Conservation (phyloP, 352 stramenopile genomes). For the Phytophthora syringae region DNA sequence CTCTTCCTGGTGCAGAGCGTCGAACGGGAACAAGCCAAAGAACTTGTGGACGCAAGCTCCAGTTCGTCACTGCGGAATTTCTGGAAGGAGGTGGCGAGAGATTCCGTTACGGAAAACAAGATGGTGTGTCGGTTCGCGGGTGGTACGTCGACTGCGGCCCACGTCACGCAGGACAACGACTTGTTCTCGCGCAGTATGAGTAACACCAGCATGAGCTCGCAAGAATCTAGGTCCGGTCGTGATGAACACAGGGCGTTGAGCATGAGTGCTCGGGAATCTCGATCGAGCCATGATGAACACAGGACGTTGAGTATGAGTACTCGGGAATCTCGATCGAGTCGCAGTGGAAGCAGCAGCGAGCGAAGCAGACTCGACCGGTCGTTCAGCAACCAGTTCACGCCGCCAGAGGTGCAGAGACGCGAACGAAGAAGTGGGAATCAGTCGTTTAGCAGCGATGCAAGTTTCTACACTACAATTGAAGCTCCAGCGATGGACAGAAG, state of each 20-base stretch:
- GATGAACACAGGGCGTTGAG: constrained; percentile 27
- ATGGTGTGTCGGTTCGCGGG: constrained; percentile 65
- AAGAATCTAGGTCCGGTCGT: constrained; percentile 24
- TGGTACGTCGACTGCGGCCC: not conserved
- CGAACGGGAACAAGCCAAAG: constrained; percentile 48
- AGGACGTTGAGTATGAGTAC: constrained; percentile 30
- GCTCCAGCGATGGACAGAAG: constrained; percentile 3
- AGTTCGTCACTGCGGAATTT: constrained; percentile 49
- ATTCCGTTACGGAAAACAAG: constrained; percentile 68
- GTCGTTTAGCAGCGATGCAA: constrained; percentile 34
- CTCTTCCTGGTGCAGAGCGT: constrained; percentile 67
- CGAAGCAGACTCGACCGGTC: constrained; percentile 5
- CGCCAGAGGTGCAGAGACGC: constrained; percentile 11
- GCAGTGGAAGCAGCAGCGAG: constrained; percentile 23
- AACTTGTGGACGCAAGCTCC: constrained; percentile 43
- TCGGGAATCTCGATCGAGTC: constrained; percentile 21
- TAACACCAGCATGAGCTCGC: constrained; percentile 27
- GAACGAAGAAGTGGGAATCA: constrained; percentile 15
- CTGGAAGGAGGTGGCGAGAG: constrained; percentile 63
- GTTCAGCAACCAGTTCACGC: constrained; percentile 31
- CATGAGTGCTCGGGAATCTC: constrained; percentile 28
- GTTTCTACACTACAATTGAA: constrained; percentile 40
- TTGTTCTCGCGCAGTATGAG: constrained; percentile 25
- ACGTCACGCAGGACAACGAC: constrained; percentile 15
- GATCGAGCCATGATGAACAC: constrained; percentile 24